These are phyloP conservation scores for Pistacia vera DNA, from an alignment of 345 rosid genomes.

Conservation along the genomic window DNA sequence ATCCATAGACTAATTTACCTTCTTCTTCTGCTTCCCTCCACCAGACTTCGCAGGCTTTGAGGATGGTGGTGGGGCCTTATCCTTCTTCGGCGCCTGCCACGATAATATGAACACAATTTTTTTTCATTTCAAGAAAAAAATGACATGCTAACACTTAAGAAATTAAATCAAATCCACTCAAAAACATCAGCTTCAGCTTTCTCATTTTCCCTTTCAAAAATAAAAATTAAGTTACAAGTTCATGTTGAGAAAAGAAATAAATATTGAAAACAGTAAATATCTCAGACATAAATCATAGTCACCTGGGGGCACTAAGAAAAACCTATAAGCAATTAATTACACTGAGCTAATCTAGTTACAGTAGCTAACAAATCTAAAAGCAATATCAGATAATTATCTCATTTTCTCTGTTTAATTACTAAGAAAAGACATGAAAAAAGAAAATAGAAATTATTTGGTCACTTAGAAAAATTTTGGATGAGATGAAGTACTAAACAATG, in stretches of 20 bases:
- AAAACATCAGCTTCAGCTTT: too few relatives aligned
- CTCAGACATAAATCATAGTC: background rate
- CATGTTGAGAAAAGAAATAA: background rate
- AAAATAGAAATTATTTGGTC: too few relatives aligned
- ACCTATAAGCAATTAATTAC: background rate
- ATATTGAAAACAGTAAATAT: background rate
- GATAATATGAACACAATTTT: background rate
- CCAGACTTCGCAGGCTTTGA: conserved; percentile 48
- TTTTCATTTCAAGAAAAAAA: background rate
- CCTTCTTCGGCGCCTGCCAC: conserved; percentile 48
- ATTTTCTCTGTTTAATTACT: too few relatives aligned
- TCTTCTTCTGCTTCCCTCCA: conserved; percentile 53
- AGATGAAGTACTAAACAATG: too few relatives aligned
- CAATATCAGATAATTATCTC: background rate
- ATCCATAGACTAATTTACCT: conserved; percentile 21
- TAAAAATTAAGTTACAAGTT: background rate
- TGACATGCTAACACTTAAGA: background rate
- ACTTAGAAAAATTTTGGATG: too few relatives aligned
- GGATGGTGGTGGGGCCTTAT: conserved; percentile 49
- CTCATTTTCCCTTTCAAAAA: too few relatives aligned
- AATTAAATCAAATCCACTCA: background rate
- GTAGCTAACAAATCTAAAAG: background rate
- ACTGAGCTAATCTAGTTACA: background rate
- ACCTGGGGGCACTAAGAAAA: background rate
- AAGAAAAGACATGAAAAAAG: too few relatives aligned